Evolutionary conservation across 2,329 filamentous ascomycete species (phyloP).

Genomic region (Aspergillus versicolor): DNA sequence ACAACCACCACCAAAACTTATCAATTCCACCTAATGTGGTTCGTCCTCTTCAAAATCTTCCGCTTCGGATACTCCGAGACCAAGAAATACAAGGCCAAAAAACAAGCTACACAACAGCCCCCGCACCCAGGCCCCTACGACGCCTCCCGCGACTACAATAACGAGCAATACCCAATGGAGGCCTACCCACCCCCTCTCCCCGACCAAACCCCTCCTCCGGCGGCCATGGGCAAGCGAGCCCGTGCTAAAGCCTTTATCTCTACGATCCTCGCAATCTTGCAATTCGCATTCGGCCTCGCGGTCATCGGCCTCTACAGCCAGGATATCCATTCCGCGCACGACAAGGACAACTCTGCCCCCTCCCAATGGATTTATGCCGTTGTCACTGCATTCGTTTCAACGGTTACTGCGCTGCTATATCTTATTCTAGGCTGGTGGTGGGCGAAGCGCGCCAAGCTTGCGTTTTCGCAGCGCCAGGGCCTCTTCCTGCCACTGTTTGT

Average conservation of each 20-base stretch:
- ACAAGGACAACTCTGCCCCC: conserved; percentile 54
- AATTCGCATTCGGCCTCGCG: conserved; percentile 73
- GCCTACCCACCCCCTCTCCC: not conserved
- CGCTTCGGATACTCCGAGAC: conserved; percentile 28
- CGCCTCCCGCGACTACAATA: not conserved
- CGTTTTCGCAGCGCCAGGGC: conserved; percentile 28
- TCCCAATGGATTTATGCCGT: conserved; percentile 79
- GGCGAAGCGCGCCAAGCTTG: conserved; percentile 21
- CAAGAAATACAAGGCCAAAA: conserved; percentile 32
- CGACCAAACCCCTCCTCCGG: conserved; percentile 15
- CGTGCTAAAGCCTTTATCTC: conserved; percentile 24
- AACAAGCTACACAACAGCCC: conserved; percentile 13
- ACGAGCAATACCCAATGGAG: conserved; percentile 10
- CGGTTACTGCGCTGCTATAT: conserved; percentile 65
- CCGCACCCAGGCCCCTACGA: conserved; percentile 2
- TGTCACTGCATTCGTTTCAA: conserved; percentile 65
- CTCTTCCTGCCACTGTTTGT: conserved; percentile 50
- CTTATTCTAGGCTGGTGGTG: conserved; percentile 56
- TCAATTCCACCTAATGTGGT: conserved; percentile 24
- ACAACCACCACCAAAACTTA: not conserved
- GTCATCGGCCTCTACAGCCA: conserved; percentile 76
- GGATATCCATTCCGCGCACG: conserved; percentile 54
- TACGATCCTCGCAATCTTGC: conserved; percentile 65
- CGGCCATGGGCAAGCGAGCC: conserved; percentile 8
- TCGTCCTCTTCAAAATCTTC: conserved; percentile 29